Conservation (phyloP, 2,329 filamentous ascomycete genomes). For the Huntiella moniliformis region DNA sequence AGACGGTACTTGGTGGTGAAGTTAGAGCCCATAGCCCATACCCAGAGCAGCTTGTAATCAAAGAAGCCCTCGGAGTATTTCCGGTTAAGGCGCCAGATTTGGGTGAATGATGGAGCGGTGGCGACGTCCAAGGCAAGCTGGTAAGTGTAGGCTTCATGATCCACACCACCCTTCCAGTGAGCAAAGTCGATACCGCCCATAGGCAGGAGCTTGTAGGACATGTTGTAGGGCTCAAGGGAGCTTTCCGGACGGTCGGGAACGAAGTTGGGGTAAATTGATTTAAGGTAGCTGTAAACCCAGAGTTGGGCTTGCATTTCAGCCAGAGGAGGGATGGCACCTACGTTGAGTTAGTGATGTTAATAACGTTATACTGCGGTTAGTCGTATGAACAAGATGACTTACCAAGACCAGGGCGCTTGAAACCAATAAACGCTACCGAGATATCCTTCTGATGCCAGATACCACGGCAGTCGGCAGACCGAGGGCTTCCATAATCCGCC, state of each 20-base stretch:
- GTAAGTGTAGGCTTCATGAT: constrained; percentile 31
- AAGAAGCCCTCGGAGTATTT: constrained; percentile 14
- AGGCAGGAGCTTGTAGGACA: constrained; percentile 23
- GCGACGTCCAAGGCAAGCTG: constrained; percentile 30
- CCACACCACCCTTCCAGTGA: constrained; percentile 23
- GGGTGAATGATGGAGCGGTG: constrained; percentile 21
- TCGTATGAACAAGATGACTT: not conserved
- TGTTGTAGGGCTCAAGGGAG: constrained; percentile 19
- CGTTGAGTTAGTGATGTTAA: constrained; percentile 2
- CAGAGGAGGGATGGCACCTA: constrained; percentile 28
- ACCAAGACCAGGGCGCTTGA: constrained; percentile 27
- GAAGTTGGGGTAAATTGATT: constrained; percentile 15
- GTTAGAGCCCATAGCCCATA: constrained; percentile 30
- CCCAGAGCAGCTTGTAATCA: constrained; percentile 16
- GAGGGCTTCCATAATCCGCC: constrained; percentile 22
- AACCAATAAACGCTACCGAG: constrained; percentile 27
- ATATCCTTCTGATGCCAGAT: constrained; percentile 27
- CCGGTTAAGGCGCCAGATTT: constrained; percentile 16
- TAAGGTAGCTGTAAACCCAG: constrained; percentile 25
- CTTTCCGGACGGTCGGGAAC: constrained; percentile 13
- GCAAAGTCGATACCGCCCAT: constrained; percentile 19
- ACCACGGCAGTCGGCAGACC: constrained; percentile 31
- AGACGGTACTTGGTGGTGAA: constrained; percentile 31
- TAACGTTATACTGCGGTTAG: not conserved
- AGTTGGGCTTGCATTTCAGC: constrained; percentile 30